Evolutionary conservation across 176 grass and related monocot species (phyloP).

Genomic region (Thinopyrum elongatum): DNA sequence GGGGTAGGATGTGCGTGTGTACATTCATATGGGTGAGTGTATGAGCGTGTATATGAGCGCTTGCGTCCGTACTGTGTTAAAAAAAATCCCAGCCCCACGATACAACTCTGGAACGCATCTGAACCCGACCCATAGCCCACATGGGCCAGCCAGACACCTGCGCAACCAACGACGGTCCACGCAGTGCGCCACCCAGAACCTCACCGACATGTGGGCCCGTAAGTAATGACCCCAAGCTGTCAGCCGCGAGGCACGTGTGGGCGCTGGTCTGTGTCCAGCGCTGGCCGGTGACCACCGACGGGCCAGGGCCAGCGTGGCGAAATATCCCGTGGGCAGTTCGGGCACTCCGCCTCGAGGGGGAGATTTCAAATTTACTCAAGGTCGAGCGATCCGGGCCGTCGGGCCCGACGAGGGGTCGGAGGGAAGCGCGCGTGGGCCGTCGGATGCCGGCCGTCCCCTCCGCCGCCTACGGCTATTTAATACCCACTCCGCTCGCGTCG

Average conservation of each 20-base stretch:
- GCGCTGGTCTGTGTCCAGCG: not conserved
- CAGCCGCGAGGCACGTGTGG: fast-evolving
- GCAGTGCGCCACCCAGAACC: fast-evolving
- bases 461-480: constrained; percentile 48
- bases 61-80: no score
- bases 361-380: constrained; percentile 40
- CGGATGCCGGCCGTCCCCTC: not conserved
- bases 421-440: not conserved
- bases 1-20: no score
- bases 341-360: constrained; percentile 3
- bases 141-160: not conserved
- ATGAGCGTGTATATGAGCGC: no score
- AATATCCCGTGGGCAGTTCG: not conserved
- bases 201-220: not conserved
- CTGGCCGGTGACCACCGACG: not conserved
- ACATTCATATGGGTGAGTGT: no score
- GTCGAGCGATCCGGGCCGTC: constrained; percentile 26
- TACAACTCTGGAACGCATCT: constrained; percentile 10
- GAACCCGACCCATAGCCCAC: not conserved
- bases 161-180: not conserved
- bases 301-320: not conserved
- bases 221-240: not conserved
- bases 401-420: not conserved
- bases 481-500: not conserved
- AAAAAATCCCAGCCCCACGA: constrained; percentile 24